Evolutionary conservation across 164 flowering plant species (phyloP).

Genomic region (Piper longum): DNA sequence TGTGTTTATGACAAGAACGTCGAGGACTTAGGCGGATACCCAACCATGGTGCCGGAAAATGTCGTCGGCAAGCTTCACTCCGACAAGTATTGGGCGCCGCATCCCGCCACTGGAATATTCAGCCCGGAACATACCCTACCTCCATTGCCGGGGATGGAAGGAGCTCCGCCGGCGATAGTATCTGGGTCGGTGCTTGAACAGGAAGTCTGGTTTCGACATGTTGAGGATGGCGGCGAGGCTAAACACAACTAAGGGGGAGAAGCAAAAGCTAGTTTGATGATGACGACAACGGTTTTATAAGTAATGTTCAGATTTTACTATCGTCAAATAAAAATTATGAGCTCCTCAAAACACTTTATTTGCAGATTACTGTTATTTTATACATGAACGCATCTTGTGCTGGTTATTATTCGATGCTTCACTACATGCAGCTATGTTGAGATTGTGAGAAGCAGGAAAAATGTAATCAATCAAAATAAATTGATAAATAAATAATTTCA

Average conservation of each 20-base stretch:
- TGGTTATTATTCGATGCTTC: no score
- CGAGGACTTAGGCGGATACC: constrained; percentile 38
- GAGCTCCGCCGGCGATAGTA: constrained; percentile 7
- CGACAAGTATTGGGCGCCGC: constrained; percentile 75
- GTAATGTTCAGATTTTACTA: no score
- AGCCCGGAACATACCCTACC: constrained; percentile 37
- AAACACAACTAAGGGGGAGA: constrained; percentile 2
- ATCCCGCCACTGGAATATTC: constrained; percentile 75
- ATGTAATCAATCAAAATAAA: no score
- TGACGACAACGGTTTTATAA: no score
- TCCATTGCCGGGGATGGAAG: background rate
- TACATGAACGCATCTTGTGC: no score
- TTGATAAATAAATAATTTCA: no score
- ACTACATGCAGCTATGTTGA: no score
- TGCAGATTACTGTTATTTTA: no score
- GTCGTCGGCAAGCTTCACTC: constrained; percentile 29
- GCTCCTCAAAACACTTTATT: no score
- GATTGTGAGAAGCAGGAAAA: no score
- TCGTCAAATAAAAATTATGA: no score
- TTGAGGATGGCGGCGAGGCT: constrained; percentile 64
- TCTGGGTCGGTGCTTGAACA: constrained; percentile 53
- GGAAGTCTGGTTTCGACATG: constrained; percentile 71
- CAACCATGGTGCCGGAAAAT: constrained; percentile 45
- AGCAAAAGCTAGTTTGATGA: no score
- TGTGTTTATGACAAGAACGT: constrained; percentile 73